Evolutionary conservation across 78 protist genomes (phyloP).

Genomic region (Dictyostelium citrinum): DNA sequence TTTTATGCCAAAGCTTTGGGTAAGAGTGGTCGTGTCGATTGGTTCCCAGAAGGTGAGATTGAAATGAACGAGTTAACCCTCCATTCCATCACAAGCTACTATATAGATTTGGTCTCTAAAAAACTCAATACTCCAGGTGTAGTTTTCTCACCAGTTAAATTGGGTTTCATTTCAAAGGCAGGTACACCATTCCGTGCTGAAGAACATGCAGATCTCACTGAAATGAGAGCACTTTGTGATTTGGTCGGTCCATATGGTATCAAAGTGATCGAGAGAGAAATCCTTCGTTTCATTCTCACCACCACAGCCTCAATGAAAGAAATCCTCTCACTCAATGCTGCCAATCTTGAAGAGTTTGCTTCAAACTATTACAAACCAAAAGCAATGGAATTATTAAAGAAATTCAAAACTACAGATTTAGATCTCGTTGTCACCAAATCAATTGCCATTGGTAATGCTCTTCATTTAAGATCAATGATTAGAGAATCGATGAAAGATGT

Average conservation of each 20-base stretch:
- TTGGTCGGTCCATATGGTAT: constrained; percentile 84
- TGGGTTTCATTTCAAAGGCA: constrained; percentile 57
- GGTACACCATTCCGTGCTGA: constrained; percentile 74
- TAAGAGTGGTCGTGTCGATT: constrained; percentile 71
- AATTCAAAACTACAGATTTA: constrained; percentile 50
- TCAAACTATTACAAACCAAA: constrained; percentile 22
- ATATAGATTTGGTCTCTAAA: constrained; percentile 32
- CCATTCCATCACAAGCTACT: constrained; percentile 16
- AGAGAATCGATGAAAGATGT: constrained; percentile 47
- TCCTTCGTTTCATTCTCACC: constrained; percentile 29
- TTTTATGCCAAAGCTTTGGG: constrained; percentile 75
- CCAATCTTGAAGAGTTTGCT: constrained; percentile 33
- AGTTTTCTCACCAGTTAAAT: constrained; percentile 51
- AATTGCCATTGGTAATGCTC: constrained; percentile 78
- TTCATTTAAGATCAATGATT: constrained; percentile 69
- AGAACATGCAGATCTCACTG: constrained; percentile 64
- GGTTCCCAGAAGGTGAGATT: constrained; percentile 82
- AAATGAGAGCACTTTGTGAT: constrained; percentile 49
- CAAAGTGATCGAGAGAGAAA: constrained; percentile 60
- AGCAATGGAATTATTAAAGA: constrained; percentile 28
- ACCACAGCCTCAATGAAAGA: constrained; percentile 28
- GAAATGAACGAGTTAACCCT: constrained; percentile 42
- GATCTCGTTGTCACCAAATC: constrained; percentile 44
- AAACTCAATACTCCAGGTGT: constrained; percentile 48
- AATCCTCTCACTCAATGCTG: constrained; percentile 26